Evolutionary conservation across 768 basidiomycete species (phyloP), one percentile per base, ranked within the genome.

Genomic region (Boletellus sp.): DNA sequence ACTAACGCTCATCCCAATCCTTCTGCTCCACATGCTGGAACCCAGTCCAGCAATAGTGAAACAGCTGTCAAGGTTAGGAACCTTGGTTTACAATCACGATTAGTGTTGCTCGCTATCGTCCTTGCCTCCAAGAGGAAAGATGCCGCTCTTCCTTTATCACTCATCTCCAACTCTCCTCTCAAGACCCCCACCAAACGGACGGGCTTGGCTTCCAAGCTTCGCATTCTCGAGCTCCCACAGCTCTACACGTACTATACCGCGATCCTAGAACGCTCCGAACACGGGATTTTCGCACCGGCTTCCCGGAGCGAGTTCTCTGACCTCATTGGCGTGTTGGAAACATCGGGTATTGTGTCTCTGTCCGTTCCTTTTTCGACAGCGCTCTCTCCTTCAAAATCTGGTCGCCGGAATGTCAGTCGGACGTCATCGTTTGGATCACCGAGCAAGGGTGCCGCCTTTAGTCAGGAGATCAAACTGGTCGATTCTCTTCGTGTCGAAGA

Each of bases 281-380:
- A 69, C 15, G 77, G 76, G 15, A 63, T 79, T 5, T 84, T 89
- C 53, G 70, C 77, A 3, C 74, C 85, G 3, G 87, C 85, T 2
- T 87, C 84, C 10, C 76, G 86, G 9, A 87, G 79, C 62, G 89
- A 91, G 58, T 90, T 93, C 55, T 71, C 75, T 0, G 90, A 93
- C 56, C 72, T 92, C 3, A 60, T 87, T 1, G 77, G 79, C 22
- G 70, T 91, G 42, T 69, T 93, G 33, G 90, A 93, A 67, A 87
- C 85, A 4, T 75, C 79, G 7, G 90, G 90, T 2, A 71, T 89
- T 7, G 68, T 86, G 9, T 72, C 74, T 0, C 55, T 54, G n/a
- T 57, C 42, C 55, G 77, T 3, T 69, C 11, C 70, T 64, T 47
- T 62, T 52, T 45, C 62, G 45, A 52, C 59, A 39, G 54, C 67